phyloP scores from a whole-genome alignment of 352 stramenopile genomes.

The Pythium pyrilobum region DNA sequence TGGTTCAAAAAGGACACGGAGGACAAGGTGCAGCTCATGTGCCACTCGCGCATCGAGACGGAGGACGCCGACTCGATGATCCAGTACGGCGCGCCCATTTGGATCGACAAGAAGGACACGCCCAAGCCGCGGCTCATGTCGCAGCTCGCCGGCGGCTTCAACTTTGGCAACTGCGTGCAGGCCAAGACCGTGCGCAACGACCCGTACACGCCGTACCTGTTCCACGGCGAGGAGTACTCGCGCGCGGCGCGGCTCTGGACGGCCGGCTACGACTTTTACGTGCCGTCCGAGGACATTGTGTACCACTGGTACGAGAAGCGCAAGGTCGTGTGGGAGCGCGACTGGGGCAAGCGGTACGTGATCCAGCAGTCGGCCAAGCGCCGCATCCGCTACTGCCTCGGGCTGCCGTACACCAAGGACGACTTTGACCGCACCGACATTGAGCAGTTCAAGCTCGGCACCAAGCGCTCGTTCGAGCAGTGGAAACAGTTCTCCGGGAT shows the following conservation, averaged over 20 bases:
- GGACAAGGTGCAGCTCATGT: slow-evolving; percentile 74
- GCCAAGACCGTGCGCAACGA: slow-evolving; percentile 73
- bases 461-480: slow-evolving; percentile 68
- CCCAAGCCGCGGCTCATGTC: slow-evolving; percentile 74
- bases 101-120: slow-evolving; percentile 60
- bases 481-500: slow-evolving; percentile 80
- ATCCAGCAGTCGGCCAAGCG: slow-evolving; percentile 72
- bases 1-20: slow-evolving; percentile 44
- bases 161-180: slow-evolving; percentile 71
- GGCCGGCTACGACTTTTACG: slow-evolving; percentile 76
- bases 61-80: slow-evolving; percentile 68
- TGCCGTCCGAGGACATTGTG: slow-evolving; percentile 61
- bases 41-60: slow-evolving; percentile 67
- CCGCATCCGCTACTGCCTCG: slow-evolving; percentile 59
- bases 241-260: slow-evolving; percentile 72
- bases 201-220: slow-evolving; percentile 73
- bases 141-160: slow-evolving; percentile 75
- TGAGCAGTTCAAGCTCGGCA: slow-evolving; percentile 62
- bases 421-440: slow-evolving; percentile 74
- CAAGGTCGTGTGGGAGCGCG: slow-evolving; percentile 78
- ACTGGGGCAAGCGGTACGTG: slow-evolving; percentile 63
- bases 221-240: slow-evolving; percentile 83
- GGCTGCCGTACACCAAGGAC: slow-evolving; percentile 49
- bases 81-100: slow-evolving; percentile 65
- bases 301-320: slow-evolving; percentile 81